Conservation (phyloP, 371 early-diverging fungal genomes). For the Mortierella polycephala region DNA sequence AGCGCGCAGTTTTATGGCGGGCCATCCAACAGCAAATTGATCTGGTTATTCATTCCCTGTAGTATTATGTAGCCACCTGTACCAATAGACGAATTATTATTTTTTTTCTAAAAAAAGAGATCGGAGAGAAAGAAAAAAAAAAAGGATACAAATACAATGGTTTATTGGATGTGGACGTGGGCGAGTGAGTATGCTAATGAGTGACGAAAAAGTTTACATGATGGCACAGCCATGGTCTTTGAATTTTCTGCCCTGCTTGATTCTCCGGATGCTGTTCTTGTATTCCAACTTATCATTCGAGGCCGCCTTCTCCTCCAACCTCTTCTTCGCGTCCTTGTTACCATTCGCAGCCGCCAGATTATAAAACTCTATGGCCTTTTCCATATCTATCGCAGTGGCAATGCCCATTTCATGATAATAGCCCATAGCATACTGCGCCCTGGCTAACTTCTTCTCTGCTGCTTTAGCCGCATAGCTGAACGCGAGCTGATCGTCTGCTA, state of each 20-base stretch:
- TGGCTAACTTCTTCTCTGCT: slow-evolving; percentile 81
- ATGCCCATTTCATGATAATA: slow-evolving; percentile 93
- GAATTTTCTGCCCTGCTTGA: slow-evolving; percentile 26
- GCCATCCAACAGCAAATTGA: slow-evolving; percentile 18
- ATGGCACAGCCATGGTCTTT: slow-evolving; percentile 36
- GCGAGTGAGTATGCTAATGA: background rate
- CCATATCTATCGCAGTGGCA: slow-evolving; percentile 73
- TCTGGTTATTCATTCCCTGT: background rate
- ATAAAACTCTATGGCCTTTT: slow-evolving; percentile 85
- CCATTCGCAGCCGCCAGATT: slow-evolving; percentile 67
- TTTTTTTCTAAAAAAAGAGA: background rate
- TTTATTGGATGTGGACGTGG: background rate
- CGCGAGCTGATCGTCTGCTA: slow-evolving; percentile 87
- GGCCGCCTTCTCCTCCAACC: slow-evolving; percentile 44
- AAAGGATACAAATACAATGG: background rate
- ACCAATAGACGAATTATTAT: background rate
- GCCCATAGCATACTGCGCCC: slow-evolving; percentile 95
- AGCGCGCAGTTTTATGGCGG: slow-evolving; percentile 37
- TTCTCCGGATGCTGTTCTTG: slow-evolving; percentile 26
- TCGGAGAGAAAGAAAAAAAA: background rate
- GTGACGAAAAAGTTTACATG: slow-evolving; percentile 26
- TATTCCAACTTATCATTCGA: slow-evolving; percentile 13
- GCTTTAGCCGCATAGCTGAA: slow-evolving; percentile 91
- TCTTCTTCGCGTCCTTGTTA: slow-evolving; percentile 65
- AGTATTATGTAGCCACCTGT: background rate